Conservation (phyloP, 148 eudicot species). For the Chenopodium quinoa region DNA sequence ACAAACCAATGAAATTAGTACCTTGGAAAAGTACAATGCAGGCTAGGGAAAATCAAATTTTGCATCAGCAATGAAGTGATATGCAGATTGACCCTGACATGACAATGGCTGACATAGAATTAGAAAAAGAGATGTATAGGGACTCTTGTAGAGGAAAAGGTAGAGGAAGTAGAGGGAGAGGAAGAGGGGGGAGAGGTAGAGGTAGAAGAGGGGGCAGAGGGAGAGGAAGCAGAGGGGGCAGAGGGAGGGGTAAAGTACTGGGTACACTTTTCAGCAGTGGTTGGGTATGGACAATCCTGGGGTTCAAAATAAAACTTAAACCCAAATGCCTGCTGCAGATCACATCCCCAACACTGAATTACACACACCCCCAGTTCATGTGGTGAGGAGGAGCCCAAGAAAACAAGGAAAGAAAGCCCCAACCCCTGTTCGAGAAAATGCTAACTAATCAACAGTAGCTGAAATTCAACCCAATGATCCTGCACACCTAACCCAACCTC, state of each 20-base stretch:
- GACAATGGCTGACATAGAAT: too few relatives aligned
- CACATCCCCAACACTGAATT: neutral
- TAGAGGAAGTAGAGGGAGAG: neutral
- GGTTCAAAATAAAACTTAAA: neutral
- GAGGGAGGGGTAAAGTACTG: neutral
- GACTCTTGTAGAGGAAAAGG: neutral
- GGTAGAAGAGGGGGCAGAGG: neutral
- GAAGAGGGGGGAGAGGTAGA: neutral
- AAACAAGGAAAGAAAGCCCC: neutral
- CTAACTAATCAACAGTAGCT: too few relatives aligned
- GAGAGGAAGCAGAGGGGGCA: neutral
- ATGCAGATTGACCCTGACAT: too few relatives aligned
- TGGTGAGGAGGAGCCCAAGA: neutral
- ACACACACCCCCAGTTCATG: neutral
- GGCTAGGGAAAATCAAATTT: too few relatives aligned
- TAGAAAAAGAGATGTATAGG: too few relatives aligned
- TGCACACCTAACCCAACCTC: neutral
- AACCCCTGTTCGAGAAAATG: too few relatives aligned
- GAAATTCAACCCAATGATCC: too few relatives aligned
- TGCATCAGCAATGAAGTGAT: too few relatives aligned
- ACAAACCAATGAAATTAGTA: too few relatives aligned
- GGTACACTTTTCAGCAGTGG: neutral
- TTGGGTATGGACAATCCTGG: neutral
- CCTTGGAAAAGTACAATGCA: too few relatives aligned
- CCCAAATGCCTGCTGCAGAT: neutral